Percentiles rank a stretch among this genome's conserved stretches.
Conservation (phyloP, 306 rosid genomes). For the Prunus kanzakura region DNA sequence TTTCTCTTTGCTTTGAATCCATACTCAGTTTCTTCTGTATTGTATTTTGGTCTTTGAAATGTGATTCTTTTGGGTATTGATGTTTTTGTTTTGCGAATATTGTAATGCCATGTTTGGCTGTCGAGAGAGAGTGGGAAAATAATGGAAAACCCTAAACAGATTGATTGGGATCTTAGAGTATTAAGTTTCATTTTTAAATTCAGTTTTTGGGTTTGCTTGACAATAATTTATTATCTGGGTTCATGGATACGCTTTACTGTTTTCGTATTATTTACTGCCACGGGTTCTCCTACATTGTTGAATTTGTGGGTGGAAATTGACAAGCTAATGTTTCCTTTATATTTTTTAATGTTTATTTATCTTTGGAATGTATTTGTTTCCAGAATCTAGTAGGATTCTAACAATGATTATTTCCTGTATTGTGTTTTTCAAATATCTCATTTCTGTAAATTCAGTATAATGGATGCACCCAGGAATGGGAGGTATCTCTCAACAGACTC, state of each 20-base stretch:
- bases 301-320: neutral
- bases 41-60: neutral
- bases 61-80: neutral
- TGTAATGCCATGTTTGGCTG: constrained; percentile 8
- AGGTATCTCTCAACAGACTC: constrained; percentile 62
- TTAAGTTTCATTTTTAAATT: neutral
- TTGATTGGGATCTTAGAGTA: neutral
- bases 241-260: neutral
- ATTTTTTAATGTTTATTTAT: neutral
- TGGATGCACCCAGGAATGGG: constrained; percentile 38
- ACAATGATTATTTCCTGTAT: neutral
- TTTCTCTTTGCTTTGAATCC: neutral
- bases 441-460: constrained; percentile 39
- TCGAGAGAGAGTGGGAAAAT: constrained; percentile 6
- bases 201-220: neutral
- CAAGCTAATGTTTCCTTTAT: no score
- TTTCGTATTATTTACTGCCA: neutral
- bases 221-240: neutral
- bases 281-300: neutral
- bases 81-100: neutral
- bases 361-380: neutral
- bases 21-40: neutral
- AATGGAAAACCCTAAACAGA: neutral
- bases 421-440: neutral
- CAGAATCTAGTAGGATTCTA: neutral